Base-by-base conservation (phyloP, 805 yeast genomes). In the Starmerella roubikii region DNA sequence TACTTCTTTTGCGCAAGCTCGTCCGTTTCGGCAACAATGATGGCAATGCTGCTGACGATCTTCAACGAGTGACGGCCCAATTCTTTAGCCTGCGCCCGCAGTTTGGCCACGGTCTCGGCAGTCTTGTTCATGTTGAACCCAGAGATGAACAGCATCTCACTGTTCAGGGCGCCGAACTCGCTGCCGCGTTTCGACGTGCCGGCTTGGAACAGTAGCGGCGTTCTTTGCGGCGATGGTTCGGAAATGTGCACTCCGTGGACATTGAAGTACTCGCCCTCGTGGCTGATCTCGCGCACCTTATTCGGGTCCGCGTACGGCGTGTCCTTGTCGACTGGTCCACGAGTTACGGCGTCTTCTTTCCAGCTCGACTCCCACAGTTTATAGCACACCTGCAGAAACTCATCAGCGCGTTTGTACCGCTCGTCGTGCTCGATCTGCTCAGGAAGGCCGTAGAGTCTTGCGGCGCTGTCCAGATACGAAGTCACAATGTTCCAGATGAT, bases 271-370 rank as follows among this genome's bases (percentile, higher is more conserved):
- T 59, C 55, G 12, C 71, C 71, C 22, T 58, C 58, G 47, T 55
- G 64, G 43, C 65, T 55, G 33, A 67, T 65, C 35, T 60, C 58
- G 45, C 68, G 54, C 37, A 67, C 60, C 26, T 59, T 57, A 4
- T 54, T 55, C 4, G 69, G 69, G n/a, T 48, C 52, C 10, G 50
- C 44, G 27, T 47, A 52, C 6, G 20, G 20, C 1, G 37, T 30
- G 19, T 39, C 40, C 15, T 39, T 44, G 38, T 60, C 60, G 16
- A 49, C 37, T n/a, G n/a, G n/a, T n/a, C n/a, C n/a, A n/a, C n/a
- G n/a, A 16, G 52, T 50, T n/a, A 60, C 56, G 3, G 65, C 63
- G 34, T 65, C 70, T 40, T 65, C 69, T 42, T 64, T 56, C 70
- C 69, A 65, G 2, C 69, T 64, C 11, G 64, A 55, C 24, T 65